phyloP scores from a whole-genome alignment of 2,329 filamentous ascomycete species.

The Neopestalotiopsis clavispora region DNA sequence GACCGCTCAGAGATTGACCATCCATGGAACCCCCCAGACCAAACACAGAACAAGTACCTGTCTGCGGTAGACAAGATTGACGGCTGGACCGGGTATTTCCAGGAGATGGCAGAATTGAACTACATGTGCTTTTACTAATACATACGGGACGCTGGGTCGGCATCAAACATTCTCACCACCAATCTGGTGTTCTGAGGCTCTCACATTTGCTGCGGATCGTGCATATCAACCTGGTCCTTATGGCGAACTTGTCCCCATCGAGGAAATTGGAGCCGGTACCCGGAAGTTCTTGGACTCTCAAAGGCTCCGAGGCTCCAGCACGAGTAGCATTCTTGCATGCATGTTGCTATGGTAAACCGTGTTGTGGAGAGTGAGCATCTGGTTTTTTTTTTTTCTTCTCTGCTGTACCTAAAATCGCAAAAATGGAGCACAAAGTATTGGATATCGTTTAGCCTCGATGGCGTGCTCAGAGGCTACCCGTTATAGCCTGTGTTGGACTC shows the following conservation, averaged over 20 bases:
- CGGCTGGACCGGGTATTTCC: conserved; percentile 9
- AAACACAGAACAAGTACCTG: not conserved
- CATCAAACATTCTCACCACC: not conserved
- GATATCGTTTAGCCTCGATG: conserved; percentile 35
- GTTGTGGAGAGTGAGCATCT: conserved; percentile 8
- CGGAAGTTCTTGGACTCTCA: not conserved
- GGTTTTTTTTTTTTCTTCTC: not conserved
- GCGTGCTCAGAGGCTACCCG: conserved; percentile 35
- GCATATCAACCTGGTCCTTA: not conserved
- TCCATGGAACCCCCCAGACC: conserved; percentile 5
- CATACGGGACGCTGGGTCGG: not conserved
- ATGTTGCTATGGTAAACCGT: conserved; percentile 4
- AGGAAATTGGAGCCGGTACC: conserved; percentile 14
- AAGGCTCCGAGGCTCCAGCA: not conserved
- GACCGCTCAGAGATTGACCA: conserved; percentile 8
- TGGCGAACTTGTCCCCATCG: conserved; percentile 7
- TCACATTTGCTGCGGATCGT: conserved; percentile 1
- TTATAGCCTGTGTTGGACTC: conserved; percentile 9
- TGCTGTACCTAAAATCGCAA: not conserved
- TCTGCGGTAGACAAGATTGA: not conserved
- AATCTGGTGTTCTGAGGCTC: not conserved
- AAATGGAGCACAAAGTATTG: conserved; percentile 22
- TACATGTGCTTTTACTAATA: conserved; percentile 13
- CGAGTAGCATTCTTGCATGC: conserved; percentile 1
- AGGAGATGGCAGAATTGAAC: not conserved